Evolutionary conservation across 176 grass and related monocot species (phyloP).

Genomic region (Aegilops longissima): DNA sequence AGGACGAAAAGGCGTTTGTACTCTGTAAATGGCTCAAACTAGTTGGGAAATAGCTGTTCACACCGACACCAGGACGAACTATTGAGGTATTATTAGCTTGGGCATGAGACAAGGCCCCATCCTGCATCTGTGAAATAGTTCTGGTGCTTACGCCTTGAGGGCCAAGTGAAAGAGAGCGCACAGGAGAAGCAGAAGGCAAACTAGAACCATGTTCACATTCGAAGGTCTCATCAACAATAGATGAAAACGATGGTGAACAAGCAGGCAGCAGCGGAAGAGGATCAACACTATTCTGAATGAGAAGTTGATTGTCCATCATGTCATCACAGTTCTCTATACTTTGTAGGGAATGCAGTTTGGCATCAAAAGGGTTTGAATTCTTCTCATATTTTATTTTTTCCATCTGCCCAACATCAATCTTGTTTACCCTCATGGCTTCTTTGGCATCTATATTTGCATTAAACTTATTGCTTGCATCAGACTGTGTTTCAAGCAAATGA

Average conservation of each 20-base stretch:
- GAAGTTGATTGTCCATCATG: constrained; percentile 48
- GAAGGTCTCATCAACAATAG: constrained; percentile 91
- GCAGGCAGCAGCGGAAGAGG: constrained; percentile 50
- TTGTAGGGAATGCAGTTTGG: constrained; percentile 59
- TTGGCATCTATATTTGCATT: constrained; percentile 61
- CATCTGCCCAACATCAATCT: constrained; percentile 76
- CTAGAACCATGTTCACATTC: constrained; percentile 61
- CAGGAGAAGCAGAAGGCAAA: constrained; percentile 39
- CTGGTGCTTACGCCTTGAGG: constrained; percentile 46
- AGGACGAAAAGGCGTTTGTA: constrained; percentile 42
- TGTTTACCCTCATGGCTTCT: constrained; percentile 55
- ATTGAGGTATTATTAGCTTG: constrained; percentile 42
- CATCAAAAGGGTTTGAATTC: constrained; percentile 54
- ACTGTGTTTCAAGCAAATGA: constrained; percentile 74
- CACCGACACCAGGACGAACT: constrained; percentile 25
- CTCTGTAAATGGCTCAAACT: constrained; percentile 52
- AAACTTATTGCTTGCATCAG: constrained; percentile 45
- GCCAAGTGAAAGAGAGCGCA: constrained; percentile 45
- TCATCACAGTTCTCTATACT: constrained; percentile 45
- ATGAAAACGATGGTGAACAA: constrained; percentile 84
- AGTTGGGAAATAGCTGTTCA: constrained; percentile 39
- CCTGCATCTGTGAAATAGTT: constrained; percentile 41
- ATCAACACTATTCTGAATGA: constrained; percentile 46
- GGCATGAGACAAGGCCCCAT: constrained; percentile 41
- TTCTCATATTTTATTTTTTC: constrained; percentile 63